Conservation (phyloP, 2,329 filamentous ascomycete species). For the Lecanosticta acicola region DNA sequence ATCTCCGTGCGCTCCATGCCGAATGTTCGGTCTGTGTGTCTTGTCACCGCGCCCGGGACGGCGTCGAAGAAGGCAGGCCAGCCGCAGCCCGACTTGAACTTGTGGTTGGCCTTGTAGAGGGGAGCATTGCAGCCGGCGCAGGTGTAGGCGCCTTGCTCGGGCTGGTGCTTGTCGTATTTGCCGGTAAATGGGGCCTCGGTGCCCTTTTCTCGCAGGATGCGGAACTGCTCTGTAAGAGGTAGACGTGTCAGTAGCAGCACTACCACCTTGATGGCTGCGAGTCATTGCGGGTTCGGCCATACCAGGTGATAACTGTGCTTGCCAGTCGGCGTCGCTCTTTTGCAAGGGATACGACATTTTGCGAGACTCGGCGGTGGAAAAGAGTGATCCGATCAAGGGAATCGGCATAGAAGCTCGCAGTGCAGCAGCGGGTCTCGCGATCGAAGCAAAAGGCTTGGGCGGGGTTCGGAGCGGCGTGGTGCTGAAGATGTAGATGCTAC, state of each 20-base stretch:
- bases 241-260: slow-evolving; percentile 30
- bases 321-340: slow-evolving; percentile 80
- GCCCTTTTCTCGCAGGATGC: slow-evolving; percentile 83
- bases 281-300: slow-evolving; percentile 22
- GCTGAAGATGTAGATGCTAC: slow-evolving; percentile 44
- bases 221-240: slow-evolving; percentile 78
- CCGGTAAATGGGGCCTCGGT: slow-evolving; percentile 78
- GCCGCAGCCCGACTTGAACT: slow-evolving; percentile 93
- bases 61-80: slow-evolving; percentile 99
- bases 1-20: slow-evolving; percentile 91
- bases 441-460: slow-evolving; percentile 25
- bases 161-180: slow-evolving; percentile 81
- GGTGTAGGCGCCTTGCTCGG: slow-evolving; percentile 69
- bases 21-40: slow-evolving; percentile 68
- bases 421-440: slow-evolving; percentile 28
- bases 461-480: slow-evolving; percentile 38
- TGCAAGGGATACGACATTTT: slow-evolving; percentile 74
- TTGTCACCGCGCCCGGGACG: slow-evolving; percentile 80
- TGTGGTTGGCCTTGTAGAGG: slow-evolving; percentile 87
- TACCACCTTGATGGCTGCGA: slow-evolving; percentile 17
- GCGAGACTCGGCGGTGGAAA: slow-evolving; percentile 54
- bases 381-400: slow-evolving; percentile 71
- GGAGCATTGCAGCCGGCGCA: slow-evolving; percentile 83
- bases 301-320: slow-evolving; percentile 71
- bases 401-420: slow-evolving; percentile 62